Evolutionary conservation across 305 asterid species (phyloP).

Genomic region (Fraxinus ornus): DNA sequence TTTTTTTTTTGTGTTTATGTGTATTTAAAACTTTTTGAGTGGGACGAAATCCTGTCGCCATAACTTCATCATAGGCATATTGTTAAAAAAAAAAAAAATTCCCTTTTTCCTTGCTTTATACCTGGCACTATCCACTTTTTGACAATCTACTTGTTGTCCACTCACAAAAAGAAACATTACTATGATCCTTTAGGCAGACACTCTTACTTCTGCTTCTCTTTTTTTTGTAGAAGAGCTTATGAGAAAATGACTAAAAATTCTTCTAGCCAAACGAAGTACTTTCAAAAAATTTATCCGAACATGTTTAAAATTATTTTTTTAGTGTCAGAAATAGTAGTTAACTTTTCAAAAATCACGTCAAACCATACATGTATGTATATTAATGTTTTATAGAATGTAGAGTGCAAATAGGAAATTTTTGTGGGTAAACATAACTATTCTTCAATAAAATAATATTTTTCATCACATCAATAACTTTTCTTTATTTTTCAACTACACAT

Average conservation of each 20-base stretch:
- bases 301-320: not conserved
- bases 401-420: slow-evolving; percentile 21
- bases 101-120: too few relatives aligned
- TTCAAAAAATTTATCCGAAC: not conserved
- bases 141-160: slow-evolving; percentile 41
- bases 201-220: too few relatives aligned
- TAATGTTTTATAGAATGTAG: not conserved
- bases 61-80: slow-evolving; percentile 31
- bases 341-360: not conserved
- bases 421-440: slow-evolving; percentile 24
- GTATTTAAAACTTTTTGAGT: slow-evolving; percentile 21
- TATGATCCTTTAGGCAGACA: not conserved
- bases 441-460: too few relatives aligned
- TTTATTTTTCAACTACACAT: too few relatives aligned
- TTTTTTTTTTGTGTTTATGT: too few relatives aligned
- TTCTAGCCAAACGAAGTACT: too few relatives aligned
- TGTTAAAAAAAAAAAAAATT: slow-evolving; percentile 1
- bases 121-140: slow-evolving; percentile 4
- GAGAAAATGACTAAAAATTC: not conserved
- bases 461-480: too few relatives aligned
- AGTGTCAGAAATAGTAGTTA: too few relatives aligned
- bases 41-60: slow-evolving; percentile 26
- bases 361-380: not conserved
- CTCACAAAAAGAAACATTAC: slow-evolving; percentile 28
- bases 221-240: not conserved